These are phyloP conservation scores for Aphanoascus verrucosus DNA, from an alignment of 2,329 filamentous ascomycete species.

Conservation along the genomic window DNA sequence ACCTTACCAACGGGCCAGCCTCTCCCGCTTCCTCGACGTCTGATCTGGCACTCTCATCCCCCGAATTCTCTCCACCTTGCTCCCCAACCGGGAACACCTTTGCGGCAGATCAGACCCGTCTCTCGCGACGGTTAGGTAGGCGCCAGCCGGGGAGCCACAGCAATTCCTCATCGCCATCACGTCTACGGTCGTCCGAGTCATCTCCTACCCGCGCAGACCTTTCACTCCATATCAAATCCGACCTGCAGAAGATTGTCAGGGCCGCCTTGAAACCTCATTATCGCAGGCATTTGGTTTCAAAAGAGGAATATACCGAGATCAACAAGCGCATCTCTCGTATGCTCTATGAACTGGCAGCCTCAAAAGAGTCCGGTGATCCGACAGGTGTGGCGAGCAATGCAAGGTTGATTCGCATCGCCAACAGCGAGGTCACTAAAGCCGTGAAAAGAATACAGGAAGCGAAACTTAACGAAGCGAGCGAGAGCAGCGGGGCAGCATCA, in stretches of 20 bases:
- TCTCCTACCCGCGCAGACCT: constrained; percentile 59
- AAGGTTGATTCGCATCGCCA: constrained; percentile 65
- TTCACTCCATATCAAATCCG: constrained; percentile 74
- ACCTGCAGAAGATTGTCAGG: constrained; percentile 80
- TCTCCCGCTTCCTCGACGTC: constrained; percentile 59
- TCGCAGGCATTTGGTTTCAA: constrained; percentile 64
- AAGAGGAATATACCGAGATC: constrained; percentile 84
- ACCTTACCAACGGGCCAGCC: constrained; percentile 48
- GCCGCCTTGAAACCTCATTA: constrained; percentile 73
- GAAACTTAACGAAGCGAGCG: constrained; percentile 15
- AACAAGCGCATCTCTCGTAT: constrained; percentile 81
- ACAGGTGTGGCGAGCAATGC: constrained; percentile 57
- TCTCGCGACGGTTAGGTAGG: constrained; percentile 14
- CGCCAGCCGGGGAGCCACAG: constrained; percentile 13
- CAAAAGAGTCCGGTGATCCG: constrained; percentile 33
- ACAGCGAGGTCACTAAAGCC: constrained; percentile 66
- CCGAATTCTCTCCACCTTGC: constrained; percentile 59
- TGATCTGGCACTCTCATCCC: constrained; percentile 62
- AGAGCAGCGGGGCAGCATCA: constrained; percentile 14
- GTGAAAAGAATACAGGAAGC: constrained; percentile 37
- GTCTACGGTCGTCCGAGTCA: constrained; percentile 47
- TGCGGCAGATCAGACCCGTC: constrained; percentile 10
- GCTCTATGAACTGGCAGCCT: constrained; percentile 61
- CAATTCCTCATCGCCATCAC: constrained; percentile 38
- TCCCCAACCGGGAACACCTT: constrained; percentile 23